Conservation (phyloP, 1,284 basidiomycete genomes). For the Coniferiporia sulphurascens region DNA sequence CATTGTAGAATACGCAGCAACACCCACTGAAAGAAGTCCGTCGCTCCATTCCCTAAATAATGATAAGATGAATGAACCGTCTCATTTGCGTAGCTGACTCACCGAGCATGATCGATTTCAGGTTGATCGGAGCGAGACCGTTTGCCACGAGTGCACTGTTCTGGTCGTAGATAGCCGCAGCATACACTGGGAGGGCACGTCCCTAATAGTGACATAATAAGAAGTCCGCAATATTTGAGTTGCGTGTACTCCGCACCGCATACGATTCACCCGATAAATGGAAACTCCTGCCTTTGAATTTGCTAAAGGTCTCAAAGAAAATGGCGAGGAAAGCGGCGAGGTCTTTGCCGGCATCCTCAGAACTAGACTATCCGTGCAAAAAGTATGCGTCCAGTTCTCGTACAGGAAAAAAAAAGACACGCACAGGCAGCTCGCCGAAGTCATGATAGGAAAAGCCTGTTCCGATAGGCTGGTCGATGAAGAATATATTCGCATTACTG, state of each 20-base stretch:
- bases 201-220: constrained; percentile 40
- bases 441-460: constrained; percentile 75
- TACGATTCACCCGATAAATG: constrained; percentile 78
- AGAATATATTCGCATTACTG: constrained; percentile 64
- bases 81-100: constrained; percentile 15
- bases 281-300: constrained; percentile 62
- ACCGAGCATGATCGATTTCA: constrained; percentile 81
- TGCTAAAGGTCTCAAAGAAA: constrained; percentile 68
- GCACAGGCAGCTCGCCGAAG: constrained; percentile 56
- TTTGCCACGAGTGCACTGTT: constrained; percentile 55
- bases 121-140: constrained; percentile 69
- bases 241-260: constrained; percentile 34
- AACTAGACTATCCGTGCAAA: constrained; percentile 37
- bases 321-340: constrained; percentile 65
- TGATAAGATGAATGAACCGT: neutral
- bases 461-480: constrained; percentile 63
- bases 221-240: neutral
- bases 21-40: constrained; percentile 37
- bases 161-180: constrained; percentile 73
- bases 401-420: constrained; percentile 21
- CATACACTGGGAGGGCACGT: constrained; percentile 81
- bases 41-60: constrained; percentile 49
- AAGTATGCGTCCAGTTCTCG: neutral
- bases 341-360: constrained; percentile 66
- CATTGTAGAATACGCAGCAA: constrained; percentile 12